Evolutionary conservation across 2,329 filamentous ascomycete species (phyloP).

Genomic region (Cladosporium phlei): DNA sequence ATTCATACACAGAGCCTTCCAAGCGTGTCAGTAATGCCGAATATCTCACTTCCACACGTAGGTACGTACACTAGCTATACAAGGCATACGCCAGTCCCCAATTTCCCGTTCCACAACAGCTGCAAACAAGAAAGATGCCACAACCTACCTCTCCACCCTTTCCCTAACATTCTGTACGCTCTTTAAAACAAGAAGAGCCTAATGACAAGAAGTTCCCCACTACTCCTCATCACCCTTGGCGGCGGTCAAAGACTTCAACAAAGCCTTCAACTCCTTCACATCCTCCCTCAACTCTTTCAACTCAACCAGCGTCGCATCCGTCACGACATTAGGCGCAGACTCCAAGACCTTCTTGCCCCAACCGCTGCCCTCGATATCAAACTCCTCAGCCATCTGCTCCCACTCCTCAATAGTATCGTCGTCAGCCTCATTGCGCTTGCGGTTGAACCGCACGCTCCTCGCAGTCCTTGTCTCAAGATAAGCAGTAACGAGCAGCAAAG

Average conservation of each 20-base stretch:
- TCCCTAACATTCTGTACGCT: no score
- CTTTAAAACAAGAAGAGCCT: no score
- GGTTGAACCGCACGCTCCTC: slow-evolving; percentile 53
- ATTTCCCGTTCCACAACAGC: no score
- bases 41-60: no score
- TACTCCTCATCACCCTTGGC: not conserved
- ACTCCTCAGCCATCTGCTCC: slow-evolving; percentile 70
- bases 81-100: no score
- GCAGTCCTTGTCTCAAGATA: slow-evolving; percentile 46
- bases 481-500: slow-evolving; percentile 74
- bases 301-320: slow-evolving; percentile 71
- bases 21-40: no score
- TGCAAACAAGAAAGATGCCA: no score
- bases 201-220: no score
- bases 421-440: slow-evolving; percentile 76
- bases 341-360: slow-evolving; percentile 76
- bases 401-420: slow-evolving; percentile 88
- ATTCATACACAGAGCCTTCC: no score
- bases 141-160: no score
- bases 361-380: slow-evolving; percentile 77
- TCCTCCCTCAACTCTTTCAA: slow-evolving; percentile 41
- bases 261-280: slow-evolving; percentile 41
- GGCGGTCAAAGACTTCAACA: slow-evolving; percentile 25
- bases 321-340: slow-evolving; percentile 76
- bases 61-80: no score